phyloP scores from a whole-genome alignment of 2,329 filamentous ascomycete genomes.

The Arachnopeziza araneosa region DNA sequence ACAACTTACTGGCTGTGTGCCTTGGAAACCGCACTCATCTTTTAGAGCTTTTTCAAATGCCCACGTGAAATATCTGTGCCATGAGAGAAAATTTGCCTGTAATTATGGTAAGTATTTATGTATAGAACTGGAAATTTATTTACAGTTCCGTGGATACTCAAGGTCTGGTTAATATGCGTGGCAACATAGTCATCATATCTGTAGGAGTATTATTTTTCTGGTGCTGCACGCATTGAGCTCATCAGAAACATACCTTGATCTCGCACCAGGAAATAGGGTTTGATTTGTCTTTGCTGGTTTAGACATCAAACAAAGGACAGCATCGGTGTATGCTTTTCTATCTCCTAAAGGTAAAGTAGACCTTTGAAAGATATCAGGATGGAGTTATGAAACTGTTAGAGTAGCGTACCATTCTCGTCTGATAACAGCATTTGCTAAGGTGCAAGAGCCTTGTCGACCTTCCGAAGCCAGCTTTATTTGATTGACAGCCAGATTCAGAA shows the following conservation, averaged over 20 bases:
- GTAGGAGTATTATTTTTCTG: background rate
- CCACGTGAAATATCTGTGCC: conserved; percentile 40
- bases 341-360: conserved; percentile 14
- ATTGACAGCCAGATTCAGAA: conserved; percentile 31
- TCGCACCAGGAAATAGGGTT: conserved; percentile 25
- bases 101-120: background rate
- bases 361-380: conserved; percentile 10
- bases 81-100: conserved; percentile 35
- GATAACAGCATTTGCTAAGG: conserved; percentile 33
- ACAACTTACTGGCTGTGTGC: conserved; percentile 32
- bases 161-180: conserved; percentile 33
- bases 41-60: conserved; percentile 39
- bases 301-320: conserved; percentile 34
- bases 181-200: conserved; percentile 36
- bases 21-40: conserved; percentile 39
- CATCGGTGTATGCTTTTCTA: conserved; percentile 31
- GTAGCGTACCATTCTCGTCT: conserved; percentile 38
- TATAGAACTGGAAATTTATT: conserved; percentile 10
- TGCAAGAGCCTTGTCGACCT: conserved; percentile 26
- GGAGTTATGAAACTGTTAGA: background rate
- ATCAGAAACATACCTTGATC: conserved; percentile 12
- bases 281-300: conserved; percentile 30
- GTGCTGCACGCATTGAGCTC: background rate
- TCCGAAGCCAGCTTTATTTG: conserved; percentile 12
- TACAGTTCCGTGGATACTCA: conserved; percentile 24